These are phyloP conservation scores for Pseudonitzschia multistriata DNA, from an alignment of 108 stramenopile genomes.

Conservation along the genomic window DNA sequence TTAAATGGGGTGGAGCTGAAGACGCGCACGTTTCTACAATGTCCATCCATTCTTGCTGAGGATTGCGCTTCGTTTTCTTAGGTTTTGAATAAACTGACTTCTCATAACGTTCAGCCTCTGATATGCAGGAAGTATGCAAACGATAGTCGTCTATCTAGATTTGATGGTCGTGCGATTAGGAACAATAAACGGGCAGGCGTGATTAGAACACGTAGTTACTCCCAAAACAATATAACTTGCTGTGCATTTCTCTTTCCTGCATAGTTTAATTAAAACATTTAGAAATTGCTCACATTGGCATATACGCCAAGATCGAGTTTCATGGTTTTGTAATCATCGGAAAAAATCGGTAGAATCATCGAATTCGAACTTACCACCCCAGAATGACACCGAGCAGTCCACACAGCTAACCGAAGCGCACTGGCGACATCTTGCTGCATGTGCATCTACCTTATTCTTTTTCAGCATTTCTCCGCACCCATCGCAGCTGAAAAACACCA, in stretches of 20 bases:
- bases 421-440: slow-evolving; percentile 72
- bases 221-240: not conserved
- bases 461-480: slow-evolving; percentile 86
- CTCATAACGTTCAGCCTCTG: slow-evolving; percentile 88
- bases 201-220: not conserved
- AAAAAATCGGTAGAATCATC: not conserved
- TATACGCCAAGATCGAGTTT: slow-evolving; percentile 41
- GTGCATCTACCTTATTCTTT: slow-evolving; percentile 84
- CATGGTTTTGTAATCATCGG: slow-evolving; percentile 37
- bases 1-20: slow-evolving; percentile 54
- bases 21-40: slow-evolving; percentile 47
- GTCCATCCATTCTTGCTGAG: slow-evolving; percentile 83
- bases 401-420: slow-evolving; percentile 80
- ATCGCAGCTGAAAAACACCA: slow-evolving; percentile 90
- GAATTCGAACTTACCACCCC: slow-evolving; percentile 61
- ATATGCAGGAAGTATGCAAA: slow-evolving; percentile 79
- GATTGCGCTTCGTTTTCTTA: slow-evolving; percentile 43
- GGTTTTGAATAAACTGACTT: slow-evolving; percentile 50
- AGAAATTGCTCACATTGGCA: slow-evolving; percentile 73
- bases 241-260: slow-evolving; percentile 32
- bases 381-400: slow-evolving; percentile 81
- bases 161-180: not conserved
- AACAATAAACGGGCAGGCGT: not conserved
- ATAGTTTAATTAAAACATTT: slow-evolving; percentile 95
- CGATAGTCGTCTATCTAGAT: slow-evolving; percentile 77